Evolutionary conservation across 73 alveolate species (phyloP).

Genomic region (Paramecium sexaurelia): DNA sequence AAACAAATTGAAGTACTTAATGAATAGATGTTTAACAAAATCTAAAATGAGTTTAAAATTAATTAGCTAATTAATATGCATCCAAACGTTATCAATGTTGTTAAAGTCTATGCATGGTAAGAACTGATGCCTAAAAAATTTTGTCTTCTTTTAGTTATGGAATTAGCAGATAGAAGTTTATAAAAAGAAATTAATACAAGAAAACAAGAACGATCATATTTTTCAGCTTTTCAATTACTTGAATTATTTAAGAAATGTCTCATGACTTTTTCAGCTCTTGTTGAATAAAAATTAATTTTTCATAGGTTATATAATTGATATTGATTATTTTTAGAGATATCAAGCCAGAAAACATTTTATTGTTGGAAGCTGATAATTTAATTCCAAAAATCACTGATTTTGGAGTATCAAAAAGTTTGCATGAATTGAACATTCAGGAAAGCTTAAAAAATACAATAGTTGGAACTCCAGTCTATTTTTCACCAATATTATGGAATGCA

Average conservation of each 20-base stretch:
- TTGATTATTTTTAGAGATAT: conserved; percentile 12
- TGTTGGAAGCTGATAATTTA: neutral
- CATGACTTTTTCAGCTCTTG: neutral
- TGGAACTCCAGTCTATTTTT: conserved; percentile 35
- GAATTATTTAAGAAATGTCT: conserved; percentile 43
- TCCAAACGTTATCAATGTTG: conserved; percentile 1
- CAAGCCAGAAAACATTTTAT: conserved; percentile 9
- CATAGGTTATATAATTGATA: neutral
- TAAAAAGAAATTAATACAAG: conserved; percentile 29
- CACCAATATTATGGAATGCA: conserved; percentile 44
- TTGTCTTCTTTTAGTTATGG: conserved; percentile 10
- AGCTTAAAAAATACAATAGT: conserved; percentile 40
- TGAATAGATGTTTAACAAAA: conserved; percentile 44
- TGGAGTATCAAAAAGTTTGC: conserved; percentile 16
- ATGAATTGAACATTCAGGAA: conserved; percentile 17
- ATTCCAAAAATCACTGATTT: conserved; percentile 37
- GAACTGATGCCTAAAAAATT: conserved; percentile 37
- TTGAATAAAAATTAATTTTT: conserved; percentile 13
- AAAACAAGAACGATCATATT: conserved; percentile 2
- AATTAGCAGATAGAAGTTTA: conserved; percentile 48
- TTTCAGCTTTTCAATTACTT: neutral
- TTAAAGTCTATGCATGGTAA: conserved; percentile 27
- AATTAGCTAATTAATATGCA: conserved; percentile 13
- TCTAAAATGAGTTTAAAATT: conserved; percentile 43
- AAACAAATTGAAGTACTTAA: conserved; percentile 22